Conservation (phyloP, 768 basidiomycete genomes). For the Boletus vermiculosoides region DNA sequence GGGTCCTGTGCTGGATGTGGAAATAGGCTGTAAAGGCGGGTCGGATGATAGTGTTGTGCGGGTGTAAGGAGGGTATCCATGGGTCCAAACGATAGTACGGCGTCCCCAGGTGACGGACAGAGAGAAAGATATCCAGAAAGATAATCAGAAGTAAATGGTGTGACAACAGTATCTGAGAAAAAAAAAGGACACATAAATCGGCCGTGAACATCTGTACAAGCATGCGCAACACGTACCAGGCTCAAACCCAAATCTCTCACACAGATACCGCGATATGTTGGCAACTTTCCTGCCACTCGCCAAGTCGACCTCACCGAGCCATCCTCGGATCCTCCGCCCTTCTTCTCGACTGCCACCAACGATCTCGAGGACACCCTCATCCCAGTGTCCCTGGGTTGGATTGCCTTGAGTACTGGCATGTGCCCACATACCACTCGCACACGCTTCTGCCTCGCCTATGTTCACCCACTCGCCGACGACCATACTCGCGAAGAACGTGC, state of each 20-base stretch:
- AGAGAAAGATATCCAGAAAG: slow-evolving; percentile 77
- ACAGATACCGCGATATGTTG: slow-evolving; percentile 69
- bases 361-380: slow-evolving; percentile 74
- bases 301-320: slow-evolving; percentile 81
- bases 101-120: slow-evolving; percentile 68
- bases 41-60: slow-evolving; percentile 71
- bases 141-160: slow-evolving; percentile 75
- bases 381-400: slow-evolving; percentile 61
- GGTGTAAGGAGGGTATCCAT: slow-evolving; percentile 78
- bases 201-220: too few relatives aligned
- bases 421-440: slow-evolving; percentile 77
- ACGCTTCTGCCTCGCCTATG: slow-evolving; percentile 76
- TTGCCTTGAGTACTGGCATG: slow-evolving; percentile 37
- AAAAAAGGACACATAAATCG: background rate
- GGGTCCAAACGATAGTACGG: slow-evolving; percentile 76
- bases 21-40: slow-evolving; percentile 68
- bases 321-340: slow-evolving; percentile 65
- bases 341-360: slow-evolving; percentile 76
- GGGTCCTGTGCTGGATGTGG: slow-evolving; percentile 83
- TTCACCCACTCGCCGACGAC: slow-evolving; percentile 68
- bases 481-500: slow-evolving; percentile 69
- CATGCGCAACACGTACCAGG: slow-evolving; percentile 44
- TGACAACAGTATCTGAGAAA: slow-evolving; percentile 60
- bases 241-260: slow-evolving; percentile 80
- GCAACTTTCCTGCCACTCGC: slow-evolving; percentile 64